Evolutionary conservation across 2,329 filamentous ascomycete species (phyloP).

Genomic region (Esteya vermicola): DNA sequence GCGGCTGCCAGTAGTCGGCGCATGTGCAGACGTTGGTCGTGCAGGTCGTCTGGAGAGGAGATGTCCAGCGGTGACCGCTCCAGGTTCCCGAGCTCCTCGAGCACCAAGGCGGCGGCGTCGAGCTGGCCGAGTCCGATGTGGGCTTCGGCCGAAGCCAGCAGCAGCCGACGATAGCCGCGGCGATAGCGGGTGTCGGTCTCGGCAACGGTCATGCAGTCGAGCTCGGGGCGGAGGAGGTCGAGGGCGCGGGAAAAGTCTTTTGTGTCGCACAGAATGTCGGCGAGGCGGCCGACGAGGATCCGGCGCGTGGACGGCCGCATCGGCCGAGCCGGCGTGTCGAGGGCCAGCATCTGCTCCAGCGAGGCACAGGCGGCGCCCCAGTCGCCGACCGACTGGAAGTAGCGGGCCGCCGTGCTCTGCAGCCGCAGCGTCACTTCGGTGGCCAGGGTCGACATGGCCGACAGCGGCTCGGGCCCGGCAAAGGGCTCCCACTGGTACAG

Average conservation of each 20-base stretch:
- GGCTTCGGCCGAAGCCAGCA: not conserved
- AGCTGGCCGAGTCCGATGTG: not conserved
- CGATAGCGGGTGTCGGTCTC: not conserved
- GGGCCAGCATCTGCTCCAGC: conserved; percentile 1
- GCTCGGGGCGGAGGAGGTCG: not conserved
- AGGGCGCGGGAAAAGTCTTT: not conserved
- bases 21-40: conserved; percentile 5
- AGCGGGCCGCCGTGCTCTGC: conserved; percentile 1
- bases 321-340: not conserved
- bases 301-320: not conserved
- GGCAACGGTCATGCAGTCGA: not conserved
- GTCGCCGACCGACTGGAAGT: conserved; percentile 4
- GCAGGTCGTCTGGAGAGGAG: not conserved
- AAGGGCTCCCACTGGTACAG: conserved; percentile 2
- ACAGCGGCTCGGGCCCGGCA: not conserved
- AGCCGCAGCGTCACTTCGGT: conserved; percentile 1
- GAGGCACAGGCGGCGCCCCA: conserved; percentile 1
- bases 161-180: not conserved
- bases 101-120: not conserved
- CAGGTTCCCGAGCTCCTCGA: not conserved
- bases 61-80: not conserved
- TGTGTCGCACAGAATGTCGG: conserved; percentile 1
- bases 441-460: not conserved
- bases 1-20: not conserved
- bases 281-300: not conserved